Evolutionary conservation across 177 flowering plant genomes (phyloP), one percentile per base, ranked within the genome.

Genomic region (Vitis hybrid): DNA sequence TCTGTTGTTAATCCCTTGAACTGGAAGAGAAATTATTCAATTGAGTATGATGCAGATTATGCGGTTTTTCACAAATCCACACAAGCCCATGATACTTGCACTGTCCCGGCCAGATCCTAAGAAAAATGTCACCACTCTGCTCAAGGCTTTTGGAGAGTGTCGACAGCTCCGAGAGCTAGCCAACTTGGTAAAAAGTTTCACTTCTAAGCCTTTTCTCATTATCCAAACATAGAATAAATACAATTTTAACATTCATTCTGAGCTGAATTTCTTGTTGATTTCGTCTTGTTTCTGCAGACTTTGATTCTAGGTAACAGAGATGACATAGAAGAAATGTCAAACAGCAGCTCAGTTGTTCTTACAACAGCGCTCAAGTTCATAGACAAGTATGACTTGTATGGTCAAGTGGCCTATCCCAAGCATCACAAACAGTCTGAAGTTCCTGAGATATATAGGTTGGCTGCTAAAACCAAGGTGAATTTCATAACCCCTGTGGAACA

Each of bases 391-490:
- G 90, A 93, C 70, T 74, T 93, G 73, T 91, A 93, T 68, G 98
- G 98, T 70, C 93, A 87, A 45, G 97, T 93, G 19, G 97, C 98
- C 16, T 89, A 87, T 62, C 97, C 97, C 21, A 93, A 93, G 77
- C 98, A 91, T 78, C 98, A 93, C 70, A 93, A 87, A 81, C 98
- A 93, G 70, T 75, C 90, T 10, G 97, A 93, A 11, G 98, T 93
- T 53, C 98, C 97, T 12, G 85, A 91, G 8, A 93, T 93, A 39
- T 93, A 93, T 75, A 86, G 90, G 51, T 78, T 90, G 26, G 95
- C 94, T n/a, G 94, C 93, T 10, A 89, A 87, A 74, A 90, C 95
- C 26, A 92, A 90, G 89, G 93, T 90, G 29, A 26, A 26, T 26
- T 26, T 75, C 39, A 21, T 65, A 56, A 8, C 11, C 52, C 19